These are phyloP conservation scores for Penicillium capsulatum DNA, from an alignment of 2,329 filamentous ascomycete genomes.

Conservation along the genomic window DNA sequence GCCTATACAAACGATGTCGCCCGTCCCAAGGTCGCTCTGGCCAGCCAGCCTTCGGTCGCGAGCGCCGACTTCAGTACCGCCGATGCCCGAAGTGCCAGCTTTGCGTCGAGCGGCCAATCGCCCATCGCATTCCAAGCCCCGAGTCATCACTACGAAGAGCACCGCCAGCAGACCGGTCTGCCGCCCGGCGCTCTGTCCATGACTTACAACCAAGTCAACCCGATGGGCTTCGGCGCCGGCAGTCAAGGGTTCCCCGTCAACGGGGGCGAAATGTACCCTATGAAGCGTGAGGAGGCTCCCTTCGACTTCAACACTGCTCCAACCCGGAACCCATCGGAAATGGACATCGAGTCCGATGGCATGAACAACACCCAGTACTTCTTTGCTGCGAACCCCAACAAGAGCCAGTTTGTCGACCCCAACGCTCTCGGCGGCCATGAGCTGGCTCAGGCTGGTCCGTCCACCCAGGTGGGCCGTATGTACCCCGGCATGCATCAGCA, in stretches of 20 bases:
- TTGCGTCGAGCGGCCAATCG: slow-evolving; percentile 36
- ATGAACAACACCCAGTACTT: slow-evolving; percentile 61
- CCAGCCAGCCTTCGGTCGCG: slow-evolving; percentile 36
- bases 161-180: slow-evolving; percentile 92
- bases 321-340: slow-evolving; percentile 51
- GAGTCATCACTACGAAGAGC: slow-evolving; percentile 91
- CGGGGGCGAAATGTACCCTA: slow-evolving; percentile 55
- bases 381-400: slow-evolving; percentile 49
- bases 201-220: slow-evolving; percentile 63
- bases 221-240: slow-evolving; percentile 36
- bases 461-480: slow-evolving; percentile 64
- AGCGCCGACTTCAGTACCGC: slow-evolving; percentile 32
- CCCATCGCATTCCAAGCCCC: slow-evolving; percentile 68
- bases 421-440: slow-evolving; percentile 65
- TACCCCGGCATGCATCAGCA: slow-evolving; percentile 94
- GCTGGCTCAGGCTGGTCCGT: slow-evolving; percentile 48
- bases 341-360: slow-evolving; percentile 67
- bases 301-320: slow-evolving; percentile 71
- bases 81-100: slow-evolving; percentile 33
- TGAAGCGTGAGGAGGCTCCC: slow-evolving; percentile 35
- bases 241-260: slow-evolving; percentile 48
- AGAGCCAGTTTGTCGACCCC: slow-evolving; percentile 65
- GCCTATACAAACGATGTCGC: slow-evolving; percentile 37
- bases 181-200: slow-evolving; percentile 78
- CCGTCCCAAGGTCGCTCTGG: slow-evolving; percentile 35